A percentile compares a stretch with the other conserved stretches of the same genome.
Evolutionary conservation across 495 filamentous ascomycete genomes (phyloP).

Genomic region (Tirmania nivea): DNA sequence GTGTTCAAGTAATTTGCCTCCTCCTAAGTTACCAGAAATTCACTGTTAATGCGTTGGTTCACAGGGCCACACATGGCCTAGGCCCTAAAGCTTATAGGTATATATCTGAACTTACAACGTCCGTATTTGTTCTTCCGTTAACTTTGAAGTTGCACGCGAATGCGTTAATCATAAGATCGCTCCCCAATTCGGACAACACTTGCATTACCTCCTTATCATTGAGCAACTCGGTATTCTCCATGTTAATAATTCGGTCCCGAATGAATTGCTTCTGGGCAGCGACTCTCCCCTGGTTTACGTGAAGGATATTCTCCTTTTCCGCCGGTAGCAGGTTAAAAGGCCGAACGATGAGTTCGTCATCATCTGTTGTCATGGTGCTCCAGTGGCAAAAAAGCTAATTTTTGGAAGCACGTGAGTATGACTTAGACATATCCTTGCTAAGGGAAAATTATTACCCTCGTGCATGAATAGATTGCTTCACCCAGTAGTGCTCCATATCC

Average conservation of each 20-base stretch:
- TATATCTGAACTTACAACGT: conserved; percentile 15
- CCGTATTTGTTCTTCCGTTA: conserved; percentile 22
- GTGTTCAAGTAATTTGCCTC: conserved; percentile 29
- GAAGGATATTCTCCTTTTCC: conserved; percentile 16
- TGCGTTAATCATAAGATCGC: conserved; percentile 29
- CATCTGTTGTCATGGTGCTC: conserved; percentile 20
- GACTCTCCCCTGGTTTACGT: conserved; percentile 7
- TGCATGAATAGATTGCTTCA: not conserved
- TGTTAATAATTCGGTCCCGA: conserved; percentile 21
- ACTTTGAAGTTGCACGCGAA: conserved; percentile 26
- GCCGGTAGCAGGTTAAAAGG: conserved; percentile 25
- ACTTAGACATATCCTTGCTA: no score
- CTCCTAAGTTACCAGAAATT: conserved; percentile 5
- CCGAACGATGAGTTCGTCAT: conserved; percentile 20
- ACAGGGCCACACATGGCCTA: no score
- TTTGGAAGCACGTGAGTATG: no score
- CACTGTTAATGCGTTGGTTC: no score
- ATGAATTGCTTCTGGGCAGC: conserved; percentile 21
- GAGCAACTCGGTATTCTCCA: conserved; percentile 21
- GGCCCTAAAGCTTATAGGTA: no score
- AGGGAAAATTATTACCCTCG: conserved; percentile 3
- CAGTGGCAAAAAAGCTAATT: not conserved
- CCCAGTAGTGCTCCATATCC: conserved; percentile 25
- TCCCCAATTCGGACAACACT: conserved; percentile 23
- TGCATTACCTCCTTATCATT: conserved; percentile 16